Evolutionary conservation across 2,329 filamentous ascomycete genomes (phyloP).

Genomic region (Diplodia corticola): DNA sequence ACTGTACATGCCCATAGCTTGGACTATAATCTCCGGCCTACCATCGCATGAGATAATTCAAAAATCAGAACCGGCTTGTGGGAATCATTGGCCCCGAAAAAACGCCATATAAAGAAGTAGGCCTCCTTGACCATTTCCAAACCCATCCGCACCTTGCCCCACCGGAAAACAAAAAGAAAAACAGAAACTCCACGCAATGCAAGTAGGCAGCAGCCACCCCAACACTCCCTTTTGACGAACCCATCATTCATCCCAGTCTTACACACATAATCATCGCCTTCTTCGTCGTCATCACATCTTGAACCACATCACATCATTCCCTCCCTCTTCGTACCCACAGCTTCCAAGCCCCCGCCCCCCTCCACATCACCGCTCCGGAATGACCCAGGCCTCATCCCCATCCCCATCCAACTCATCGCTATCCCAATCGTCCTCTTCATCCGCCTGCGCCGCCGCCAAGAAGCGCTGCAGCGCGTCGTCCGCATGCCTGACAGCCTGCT

Average conservation of each 20-base stretch:
- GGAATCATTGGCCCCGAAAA: not conserved
- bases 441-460: conserved; percentile 52
- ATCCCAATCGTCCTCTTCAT: conserved; percentile 61
- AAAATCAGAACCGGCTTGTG: too few species aligned
- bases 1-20: not conserved
- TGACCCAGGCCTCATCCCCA: conserved; percentile 24
- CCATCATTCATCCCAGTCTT: too few species aligned
- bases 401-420: conserved; percentile 56
- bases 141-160: not conserved
- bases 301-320: too few species aligned
- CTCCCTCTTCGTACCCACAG: too few species aligned
- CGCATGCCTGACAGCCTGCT: not conserved
- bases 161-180: not conserved
- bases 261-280: too few species aligned
- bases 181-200: conserved; percentile 12
- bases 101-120: not conserved
- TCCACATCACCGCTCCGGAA: conserved; percentile 26
- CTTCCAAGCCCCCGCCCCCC: too few species aligned
- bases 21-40: too few species aligned
- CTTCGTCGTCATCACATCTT: too few species aligned
- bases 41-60: not conserved
- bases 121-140: not conserved
- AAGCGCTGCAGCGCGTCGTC: conserved; percentile 51
- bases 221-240: too few species aligned
- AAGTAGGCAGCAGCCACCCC: too few species aligned